These are phyloP conservation scores for Cyclostephanos tholiformis DNA, from an alignment of 108 stramenopile species.

Conservation along the genomic window DNA sequence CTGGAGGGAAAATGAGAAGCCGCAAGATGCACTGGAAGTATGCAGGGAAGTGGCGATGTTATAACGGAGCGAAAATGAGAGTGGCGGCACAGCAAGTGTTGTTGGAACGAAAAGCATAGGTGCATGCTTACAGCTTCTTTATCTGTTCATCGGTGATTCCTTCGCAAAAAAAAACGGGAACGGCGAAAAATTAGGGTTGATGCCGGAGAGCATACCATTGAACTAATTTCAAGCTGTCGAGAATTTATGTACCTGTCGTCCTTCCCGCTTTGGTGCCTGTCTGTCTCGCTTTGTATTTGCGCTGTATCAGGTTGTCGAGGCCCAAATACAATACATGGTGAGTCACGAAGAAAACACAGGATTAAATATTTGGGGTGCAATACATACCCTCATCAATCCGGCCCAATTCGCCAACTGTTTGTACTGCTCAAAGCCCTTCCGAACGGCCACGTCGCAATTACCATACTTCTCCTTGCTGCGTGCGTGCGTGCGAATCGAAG, in stretches of 20 bases:
- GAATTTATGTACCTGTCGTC: conserved; percentile 10
- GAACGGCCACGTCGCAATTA: conserved; percentile 26
- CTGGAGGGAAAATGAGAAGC: conserved; percentile 28
- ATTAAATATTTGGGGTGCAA: neutral
- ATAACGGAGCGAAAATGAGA: neutral
- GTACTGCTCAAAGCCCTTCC: conserved; percentile 18
- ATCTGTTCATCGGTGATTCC: conserved; percentile 43
- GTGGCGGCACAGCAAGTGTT: neutral
- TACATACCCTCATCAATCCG: conserved; percentile 13
- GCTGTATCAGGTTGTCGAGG: neutral
- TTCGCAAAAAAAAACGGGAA: neutral
- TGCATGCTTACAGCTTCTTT: conserved; percentile 27
- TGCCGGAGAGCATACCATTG: neutral
- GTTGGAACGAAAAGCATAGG: neutral
- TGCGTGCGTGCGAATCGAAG: neutral
- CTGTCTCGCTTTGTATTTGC: conserved; percentile 16
- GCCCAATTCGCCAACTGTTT: conserved; percentile 36
- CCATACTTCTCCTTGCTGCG: conserved; percentile 28
- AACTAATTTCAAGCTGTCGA: neutral
- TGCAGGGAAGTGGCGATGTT: neutral
- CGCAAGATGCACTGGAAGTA: conserved; percentile 16
- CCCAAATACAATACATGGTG: no score
- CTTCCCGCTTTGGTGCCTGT: conserved; percentile 11
- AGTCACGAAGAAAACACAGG: neutral
- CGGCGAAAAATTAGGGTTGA: conserved; percentile 1